Evolutionary conservation across 2,329 filamentous ascomycete genomes (phyloP), one percentile per base, ranked within the genome.

Genomic region (Ascochyta rabiei): DNA sequence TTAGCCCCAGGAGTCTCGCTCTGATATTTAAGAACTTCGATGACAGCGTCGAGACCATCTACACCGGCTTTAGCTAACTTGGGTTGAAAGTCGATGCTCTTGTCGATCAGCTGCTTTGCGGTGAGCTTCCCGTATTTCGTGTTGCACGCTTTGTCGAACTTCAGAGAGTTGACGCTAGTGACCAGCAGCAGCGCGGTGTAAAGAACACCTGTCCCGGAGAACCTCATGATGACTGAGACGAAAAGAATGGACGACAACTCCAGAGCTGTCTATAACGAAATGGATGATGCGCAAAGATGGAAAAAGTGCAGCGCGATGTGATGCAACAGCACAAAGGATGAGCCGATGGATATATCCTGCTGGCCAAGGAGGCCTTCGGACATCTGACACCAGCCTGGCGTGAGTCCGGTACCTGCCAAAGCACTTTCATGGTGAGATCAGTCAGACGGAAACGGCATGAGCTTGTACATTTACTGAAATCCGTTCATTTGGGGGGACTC

Each of bases 121-220:
- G 50, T 58, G 6, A 58, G 50, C 15, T 42, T 28, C 8, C 55
- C 55, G 35, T 58, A 58, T 30, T 43, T 58, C n/a, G 46, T 54
- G 30, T 55, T 54, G 13, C 55, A 58, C 1, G 55, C 55, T 6
- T 33, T 26, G 23, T 58, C 55, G 16, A 46, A 58, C 16, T 41
- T 50, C 46, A 58, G 39, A 30, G 55, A 35, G 38, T 50, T 41
- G 16, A 24, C 38, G 41, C 55, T 43, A 18, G 41, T 44, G 31
- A 46, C 18, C 16, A 58, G 45, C 50, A 58, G 21, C 35, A 58
- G 23, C 37, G 35, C 34, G 15, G 46, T 33, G 18, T 24, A 54
- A 15, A 57, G 23, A 43, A 48, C 1, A 18, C 50, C 33, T 15
- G 28, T 21, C 5, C 45, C 28, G 12, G 55, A 40, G 16, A 58